Percentiles rank a stretch among this genome's conserved stretches.
Conservation (phyloP, 495 filamentous ascomycete species). For the Penicillium daleae region DNA sequence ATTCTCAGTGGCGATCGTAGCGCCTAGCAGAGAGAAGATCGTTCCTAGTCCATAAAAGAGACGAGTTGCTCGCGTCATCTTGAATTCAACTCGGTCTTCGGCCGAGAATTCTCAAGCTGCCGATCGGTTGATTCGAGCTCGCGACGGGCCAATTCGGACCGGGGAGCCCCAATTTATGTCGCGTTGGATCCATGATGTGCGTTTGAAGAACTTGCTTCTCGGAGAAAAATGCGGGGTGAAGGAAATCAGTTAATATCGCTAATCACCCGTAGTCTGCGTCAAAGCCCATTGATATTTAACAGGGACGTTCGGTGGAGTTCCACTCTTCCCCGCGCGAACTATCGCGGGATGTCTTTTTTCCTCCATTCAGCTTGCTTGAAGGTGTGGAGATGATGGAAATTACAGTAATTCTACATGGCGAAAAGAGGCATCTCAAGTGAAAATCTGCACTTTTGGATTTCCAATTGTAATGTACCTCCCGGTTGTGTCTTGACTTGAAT, state of each 20-base stretch:
- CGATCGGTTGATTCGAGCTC: background rate
- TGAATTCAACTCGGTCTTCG: slow-evolving; percentile 13
- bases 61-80: slow-evolving; percentile 18
- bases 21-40: slow-evolving; percentile 24
- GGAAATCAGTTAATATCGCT: background rate
- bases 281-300: background rate
- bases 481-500: slow-evolving; percentile 11
- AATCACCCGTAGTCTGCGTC: background rate
- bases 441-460: slow-evolving; percentile 10
- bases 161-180: slow-evolving; percentile 1
- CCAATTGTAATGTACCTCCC: slow-evolving; percentile 21
- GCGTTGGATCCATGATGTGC: background rate
- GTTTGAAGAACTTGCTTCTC: background rate
- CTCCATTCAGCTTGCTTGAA: slow-evolving; percentile 24
- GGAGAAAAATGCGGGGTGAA: slow-evolving; percentile 10
- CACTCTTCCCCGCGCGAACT: slow-evolving; percentile 10
- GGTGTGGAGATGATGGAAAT: slow-evolving; percentile 8
- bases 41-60: slow-evolving; percentile 20
- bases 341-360: slow-evolving; percentile 23
- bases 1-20: slow-evolving; percentile 24
- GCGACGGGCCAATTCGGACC: background rate
- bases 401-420: background rate
- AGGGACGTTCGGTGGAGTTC: background rate
- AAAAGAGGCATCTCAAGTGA: background rate
- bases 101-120: background rate